Conservation (phyloP, 805 yeast genomes). For the Kuraishia ogatae region DNA sequence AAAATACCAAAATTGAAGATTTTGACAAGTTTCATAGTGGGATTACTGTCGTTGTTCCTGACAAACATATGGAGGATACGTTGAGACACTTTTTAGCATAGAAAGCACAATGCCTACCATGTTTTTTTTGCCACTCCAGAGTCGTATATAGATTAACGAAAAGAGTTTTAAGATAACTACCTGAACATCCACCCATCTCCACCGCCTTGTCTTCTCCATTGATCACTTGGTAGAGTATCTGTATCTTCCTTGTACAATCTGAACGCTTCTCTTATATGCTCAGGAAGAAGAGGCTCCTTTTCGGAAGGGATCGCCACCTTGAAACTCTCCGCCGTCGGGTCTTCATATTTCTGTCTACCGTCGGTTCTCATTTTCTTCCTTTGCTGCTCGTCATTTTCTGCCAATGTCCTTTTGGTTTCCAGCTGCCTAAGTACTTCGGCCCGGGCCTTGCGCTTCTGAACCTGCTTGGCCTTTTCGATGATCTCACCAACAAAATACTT, state of each 20-base stretch:
- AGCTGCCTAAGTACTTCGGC: slow-evolving; percentile 17
- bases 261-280: slow-evolving; percentile 87
- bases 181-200: slow-evolving; percentile 66
- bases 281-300: slow-evolving; percentile 64
- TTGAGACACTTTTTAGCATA: background rate
- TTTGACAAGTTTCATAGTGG: background rate
- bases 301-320: slow-evolving; percentile 15
- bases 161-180: no score
- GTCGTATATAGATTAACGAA: no score
- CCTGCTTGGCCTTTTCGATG: slow-evolving; percentile 70
- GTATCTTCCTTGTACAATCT: slow-evolving; percentile 61
- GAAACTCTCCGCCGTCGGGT: background rate
- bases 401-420: slow-evolving; percentile 1
- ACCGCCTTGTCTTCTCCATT: slow-evolving; percentile 68
- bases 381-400: slow-evolving; percentile 22
- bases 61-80: background rate
- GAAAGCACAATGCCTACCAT: background rate
- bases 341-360: background rate
- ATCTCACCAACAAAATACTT: slow-evolving; percentile 88
- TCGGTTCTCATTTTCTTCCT: slow-evolving; percentile 25
- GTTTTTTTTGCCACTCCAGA: no score
- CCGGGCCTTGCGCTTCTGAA: slow-evolving; percentile 50
- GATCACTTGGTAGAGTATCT: slow-evolving; percentile 48
- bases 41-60: background rate
- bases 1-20: background rate